phyloP scores from a whole-genome alignment of 2,329 filamentous ascomycete genomes.

The Fusarium albosuccineum region DNA sequence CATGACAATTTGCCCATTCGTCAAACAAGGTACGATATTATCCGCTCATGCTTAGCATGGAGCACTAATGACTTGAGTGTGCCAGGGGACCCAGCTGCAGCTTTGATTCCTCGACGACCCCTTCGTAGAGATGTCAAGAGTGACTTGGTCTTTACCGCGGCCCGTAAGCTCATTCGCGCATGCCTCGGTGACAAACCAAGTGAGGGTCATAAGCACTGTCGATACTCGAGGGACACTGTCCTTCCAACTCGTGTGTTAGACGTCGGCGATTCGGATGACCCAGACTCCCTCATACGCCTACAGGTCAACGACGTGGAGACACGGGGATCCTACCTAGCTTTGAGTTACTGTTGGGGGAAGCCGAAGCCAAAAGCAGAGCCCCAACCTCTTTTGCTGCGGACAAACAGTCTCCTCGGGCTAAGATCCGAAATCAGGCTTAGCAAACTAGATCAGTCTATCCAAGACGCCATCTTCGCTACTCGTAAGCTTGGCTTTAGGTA shows the following conservation, averaged over 20 bases:
- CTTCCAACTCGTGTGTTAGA: constrained; percentile 3
- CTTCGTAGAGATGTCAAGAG: not conserved
- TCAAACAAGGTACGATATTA: not conserved
- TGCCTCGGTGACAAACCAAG: not conserved
- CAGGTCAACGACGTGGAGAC: not conserved
- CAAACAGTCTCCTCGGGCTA: not conserved
- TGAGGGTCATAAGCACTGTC: not conserved
- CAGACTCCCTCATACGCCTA: not conserved
- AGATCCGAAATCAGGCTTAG: not conserved
- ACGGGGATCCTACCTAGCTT: not conserved
- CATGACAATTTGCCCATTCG: not conserved
- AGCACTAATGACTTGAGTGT: not conserved
- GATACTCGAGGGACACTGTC: not conserved
- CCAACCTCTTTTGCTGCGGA: not conserved
- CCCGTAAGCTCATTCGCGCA: not conserved
- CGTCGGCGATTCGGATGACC: not conserved
- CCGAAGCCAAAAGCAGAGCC: not conserved
- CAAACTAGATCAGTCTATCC: not conserved
- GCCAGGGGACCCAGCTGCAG: not conserved
- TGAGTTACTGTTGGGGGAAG: constrained; percentile 9
- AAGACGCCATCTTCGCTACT: not conserved
- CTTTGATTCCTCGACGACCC: not conserved
- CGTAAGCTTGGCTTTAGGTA: not conserved
- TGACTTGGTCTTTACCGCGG: not conserved
- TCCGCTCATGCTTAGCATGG: too few species aligned